These are phyloP conservation scores for Botryotinia globosa DNA, from an alignment of 2,329 filamentous ascomycete genomes.

Conservation along the genomic window DNA sequence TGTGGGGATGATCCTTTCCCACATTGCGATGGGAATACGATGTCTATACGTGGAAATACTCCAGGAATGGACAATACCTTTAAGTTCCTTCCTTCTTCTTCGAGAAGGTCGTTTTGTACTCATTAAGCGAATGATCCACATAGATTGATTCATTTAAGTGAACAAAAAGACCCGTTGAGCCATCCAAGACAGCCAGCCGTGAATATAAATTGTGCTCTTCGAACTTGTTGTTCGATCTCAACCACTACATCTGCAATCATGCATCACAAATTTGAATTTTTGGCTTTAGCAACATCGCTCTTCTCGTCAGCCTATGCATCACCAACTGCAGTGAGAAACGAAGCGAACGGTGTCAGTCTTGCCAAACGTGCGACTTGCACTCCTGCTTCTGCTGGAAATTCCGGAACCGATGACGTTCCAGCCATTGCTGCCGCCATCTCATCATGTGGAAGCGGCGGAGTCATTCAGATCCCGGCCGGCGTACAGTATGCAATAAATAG, in stretches of 20 bases:
- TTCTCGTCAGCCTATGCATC: neutral
- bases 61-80: neutral
- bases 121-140: neutral
- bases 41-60: constrained; percentile 10
- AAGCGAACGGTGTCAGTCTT: constrained; percentile 2
- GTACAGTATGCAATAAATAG: constrained; percentile 45
- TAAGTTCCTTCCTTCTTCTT: neutral
- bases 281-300: constrained; percentile 4
- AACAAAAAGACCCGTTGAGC: neutral
- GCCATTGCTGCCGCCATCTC: constrained; percentile 45
- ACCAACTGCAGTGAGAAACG: neutral
- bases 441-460: constrained; percentile 43
- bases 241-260: neutral
- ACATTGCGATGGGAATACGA: neutral
- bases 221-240: neutral
- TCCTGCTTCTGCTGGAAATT: constrained; percentile 24
- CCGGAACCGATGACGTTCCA: constrained; percentile 43
- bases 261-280: neutral
- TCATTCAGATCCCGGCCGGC: constrained; percentile 44
- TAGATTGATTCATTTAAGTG: neutral
- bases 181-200: neutral
- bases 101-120: no score
- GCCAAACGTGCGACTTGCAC: constrained; percentile 32
- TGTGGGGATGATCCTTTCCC: neutral
- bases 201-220: neutral